Percentiles rank a stretch among this genome's conserved stretches.
Conservation (phyloP, 2,329 filamentous ascomycete genomes). For the Fusarium veterinarium region DNA sequence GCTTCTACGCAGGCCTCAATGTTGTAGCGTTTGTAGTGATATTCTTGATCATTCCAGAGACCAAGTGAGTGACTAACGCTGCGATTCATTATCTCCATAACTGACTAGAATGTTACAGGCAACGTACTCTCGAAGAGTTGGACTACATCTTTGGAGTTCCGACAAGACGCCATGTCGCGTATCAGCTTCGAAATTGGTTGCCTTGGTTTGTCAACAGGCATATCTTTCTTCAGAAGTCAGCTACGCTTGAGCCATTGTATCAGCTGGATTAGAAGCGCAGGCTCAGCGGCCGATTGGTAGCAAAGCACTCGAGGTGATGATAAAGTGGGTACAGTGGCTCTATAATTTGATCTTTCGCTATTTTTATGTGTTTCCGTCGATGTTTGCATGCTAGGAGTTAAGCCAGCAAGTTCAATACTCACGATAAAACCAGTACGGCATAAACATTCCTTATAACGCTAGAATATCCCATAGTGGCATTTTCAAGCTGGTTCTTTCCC, state of each 20-base stretch:
- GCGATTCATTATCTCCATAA: accelerated
- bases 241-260: slow-evolving; percentile 49
- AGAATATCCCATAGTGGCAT: too few relatives aligned
- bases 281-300: not conserved
- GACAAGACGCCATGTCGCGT: slow-evolving; percentile 47
- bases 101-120: slow-evolving; percentile 15
- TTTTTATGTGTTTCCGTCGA: not conserved
- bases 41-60: slow-evolving; percentile 69
- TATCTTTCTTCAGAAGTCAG: slow-evolving; percentile 44
- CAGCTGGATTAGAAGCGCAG: slow-evolving; percentile 4
- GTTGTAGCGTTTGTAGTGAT: slow-evolving; percentile 71
- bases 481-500: too few relatives aligned
- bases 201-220: slow-evolving; percentile 50
- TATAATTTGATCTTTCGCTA: not conserved
- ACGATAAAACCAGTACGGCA: too few relatives aligned
- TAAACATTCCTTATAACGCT: too few relatives aligned
- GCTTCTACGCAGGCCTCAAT: slow-evolving; percentile 71
- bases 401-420: too few relatives aligned
- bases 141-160: slow-evolving; percentile 54
- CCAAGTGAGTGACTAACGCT: slow-evolving; percentile 50
- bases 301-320: not conserved
- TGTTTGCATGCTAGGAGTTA: accelerated
- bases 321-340: not conserved
- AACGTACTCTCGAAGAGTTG: slow-evolving; percentile 55
- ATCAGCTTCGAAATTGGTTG: slow-evolving; percentile 49